Percentiles rank a stretch among this genome's conserved stretches.
Evolutionary conservation across 495 filamentous ascomycete species (phyloP).

Genomic region (Aspergillus taichungensis): DNA sequence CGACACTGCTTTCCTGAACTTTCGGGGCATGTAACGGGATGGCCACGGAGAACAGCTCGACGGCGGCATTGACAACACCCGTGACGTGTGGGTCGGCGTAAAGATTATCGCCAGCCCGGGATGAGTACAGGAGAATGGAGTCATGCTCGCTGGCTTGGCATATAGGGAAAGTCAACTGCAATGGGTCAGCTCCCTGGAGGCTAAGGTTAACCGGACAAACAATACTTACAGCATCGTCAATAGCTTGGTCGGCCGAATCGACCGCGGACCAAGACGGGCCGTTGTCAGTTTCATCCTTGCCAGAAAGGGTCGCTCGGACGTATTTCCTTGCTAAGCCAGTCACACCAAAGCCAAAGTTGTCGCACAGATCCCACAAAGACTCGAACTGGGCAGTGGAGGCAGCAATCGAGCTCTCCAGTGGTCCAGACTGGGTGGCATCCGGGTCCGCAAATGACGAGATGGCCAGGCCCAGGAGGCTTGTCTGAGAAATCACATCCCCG

Average conservation of each 20-base stretch:
- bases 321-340: slow-evolving; percentile 77
- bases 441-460: slow-evolving; percentile 90
- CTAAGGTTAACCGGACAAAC: background rate
- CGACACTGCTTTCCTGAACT: slow-evolving; percentile 90
- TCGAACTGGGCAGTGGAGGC: slow-evolving; percentile 87
- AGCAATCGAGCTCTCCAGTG: slow-evolving; percentile 85
- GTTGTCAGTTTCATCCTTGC: slow-evolving; percentile 52
- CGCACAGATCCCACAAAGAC: slow-evolving; percentile 85
- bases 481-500: slow-evolving; percentile 77
- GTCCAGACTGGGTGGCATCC: slow-evolving; percentile 73
- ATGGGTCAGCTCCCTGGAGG: slow-evolving; percentile 7
- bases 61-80: slow-evolving; percentile 88
- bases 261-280: slow-evolving; percentile 53
- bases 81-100: slow-evolving; percentile 80
- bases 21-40: slow-evolving; percentile 80
- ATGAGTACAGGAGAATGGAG: slow-evolving; percentile 69
- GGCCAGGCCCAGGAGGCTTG: slow-evolving; percentile 86
- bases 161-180: slow-evolving; percentile 57
- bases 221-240: slow-evolving; percentile 55
- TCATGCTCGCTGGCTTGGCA: slow-evolving; percentile 85
- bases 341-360: slow-evolving; percentile 91
- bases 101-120: slow-evolving; percentile 32
- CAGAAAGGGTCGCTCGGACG: slow-evolving; percentile 58
- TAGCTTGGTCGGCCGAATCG: slow-evolving; percentile 54
- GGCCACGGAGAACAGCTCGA: slow-evolving; percentile 82